Percentiles rank a stretch among this genome's conserved stretches.
phyloP scores from a whole-genome alignment of 768 basidiomycete genomes.

The Fibroporia radiculosa region DNA sequence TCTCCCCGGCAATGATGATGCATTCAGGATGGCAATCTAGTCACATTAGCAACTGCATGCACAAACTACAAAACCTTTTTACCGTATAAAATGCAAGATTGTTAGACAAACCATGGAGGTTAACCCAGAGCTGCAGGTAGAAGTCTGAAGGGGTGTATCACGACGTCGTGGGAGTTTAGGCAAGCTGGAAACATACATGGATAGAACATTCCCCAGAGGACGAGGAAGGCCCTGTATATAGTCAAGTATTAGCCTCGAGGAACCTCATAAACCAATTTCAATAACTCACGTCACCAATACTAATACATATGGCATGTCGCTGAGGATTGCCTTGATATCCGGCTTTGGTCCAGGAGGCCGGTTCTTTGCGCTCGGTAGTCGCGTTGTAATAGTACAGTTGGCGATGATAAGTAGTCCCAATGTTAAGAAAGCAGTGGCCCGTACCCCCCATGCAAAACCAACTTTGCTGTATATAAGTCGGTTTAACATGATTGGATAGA shows the following conservation, averaged over 20 bases:
- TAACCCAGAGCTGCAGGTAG: conserved; percentile 14
- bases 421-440: conserved; percentile 16
- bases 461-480: conserved; percentile 17
- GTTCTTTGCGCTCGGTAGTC: conserved; percentile 1
- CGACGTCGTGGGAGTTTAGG: no score
- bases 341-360: neutral
- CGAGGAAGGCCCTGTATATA: conserved; percentile 1
- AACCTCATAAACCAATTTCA: neutral
- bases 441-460: conserved; percentile 37
- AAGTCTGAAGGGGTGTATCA: conserved; percentile 8
- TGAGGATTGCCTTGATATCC: conserved; percentile 7
- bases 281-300: conserved; percentile 5
- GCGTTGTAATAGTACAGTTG: conserved; percentile 13
- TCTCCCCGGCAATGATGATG: conserved; percentile 44
- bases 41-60: no score
- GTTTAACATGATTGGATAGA: conserved; percentile 30
- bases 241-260: no score
- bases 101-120: conserved; percentile 6
- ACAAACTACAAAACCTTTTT: no score
- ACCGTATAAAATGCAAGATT: conserved; percentile 15
- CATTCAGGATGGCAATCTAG: conserved; percentile 45
- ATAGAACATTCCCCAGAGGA: conserved; percentile 13
- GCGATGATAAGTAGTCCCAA: conserved; percentile 13
- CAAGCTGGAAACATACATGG: conserved; percentile 6
- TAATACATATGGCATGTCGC: conserved; percentile 12